These are phyloP conservation scores for Penicillium parvum DNA, from an alignment of 495 filamentous ascomycete species.

Conservation along the genomic window DNA sequence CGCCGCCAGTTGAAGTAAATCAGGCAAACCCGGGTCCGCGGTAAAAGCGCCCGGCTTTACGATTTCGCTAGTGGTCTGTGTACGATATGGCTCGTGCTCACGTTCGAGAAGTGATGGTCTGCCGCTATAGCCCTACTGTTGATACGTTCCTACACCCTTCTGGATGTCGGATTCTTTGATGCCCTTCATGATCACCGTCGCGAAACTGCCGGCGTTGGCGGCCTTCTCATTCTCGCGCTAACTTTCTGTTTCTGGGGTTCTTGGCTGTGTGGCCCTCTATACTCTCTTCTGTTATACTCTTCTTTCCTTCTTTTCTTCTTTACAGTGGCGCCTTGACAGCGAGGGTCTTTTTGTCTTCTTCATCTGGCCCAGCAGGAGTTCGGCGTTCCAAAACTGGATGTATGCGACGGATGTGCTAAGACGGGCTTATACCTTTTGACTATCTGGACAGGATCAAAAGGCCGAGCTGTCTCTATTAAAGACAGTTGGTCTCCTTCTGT, in stretches of 20 bases:
- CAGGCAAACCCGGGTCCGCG: constrained; percentile 22
- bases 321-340: not conserved
- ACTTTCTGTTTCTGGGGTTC: not conserved
- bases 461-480: no score
- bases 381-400: constrained; percentile 17
- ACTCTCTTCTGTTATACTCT: not conserved
- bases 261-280: not conserved
- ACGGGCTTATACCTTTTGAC: not conserved
- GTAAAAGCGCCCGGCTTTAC: constrained; percentile 14
- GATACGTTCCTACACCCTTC: constrained; percentile 9
- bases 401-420: no score
- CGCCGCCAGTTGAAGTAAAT: constrained; percentile 22
- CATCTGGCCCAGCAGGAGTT: constrained; percentile 16
- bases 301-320: constrained; percentile 3
- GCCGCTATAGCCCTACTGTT: constrained; percentile 10
- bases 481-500: not conserved
- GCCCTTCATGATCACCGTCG: constrained; percentile 18
- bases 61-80: constrained; percentile 15
- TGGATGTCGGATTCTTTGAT: constrained; percentile 10
- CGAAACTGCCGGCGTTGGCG: constrained; percentile 18
- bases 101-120: not conserved
- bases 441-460: no score
- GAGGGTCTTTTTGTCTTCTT: constrained; percentile 5
- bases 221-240: constrained; percentile 8
- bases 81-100: constrained; percentile 20